Conservation (phyloP, 352 stramenopile genomes). For the Phytophthora quininea region DNA sequence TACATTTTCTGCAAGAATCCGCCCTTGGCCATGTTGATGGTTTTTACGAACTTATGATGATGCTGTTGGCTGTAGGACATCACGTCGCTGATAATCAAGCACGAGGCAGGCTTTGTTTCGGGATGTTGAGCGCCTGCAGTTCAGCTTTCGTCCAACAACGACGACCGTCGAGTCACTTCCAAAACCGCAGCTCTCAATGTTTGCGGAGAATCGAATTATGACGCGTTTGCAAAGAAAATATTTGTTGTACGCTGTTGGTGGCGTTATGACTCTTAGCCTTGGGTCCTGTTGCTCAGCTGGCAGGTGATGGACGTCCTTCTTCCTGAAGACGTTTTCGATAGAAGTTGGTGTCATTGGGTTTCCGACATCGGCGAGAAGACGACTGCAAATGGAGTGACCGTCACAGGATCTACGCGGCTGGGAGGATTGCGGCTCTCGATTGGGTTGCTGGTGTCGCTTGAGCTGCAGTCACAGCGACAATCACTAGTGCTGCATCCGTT, state of each 20-base stretch:
- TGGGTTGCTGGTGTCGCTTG: background rate
- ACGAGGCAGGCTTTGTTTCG: background rate
- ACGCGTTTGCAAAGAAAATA: too few relatives aligned
- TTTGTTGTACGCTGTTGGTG: too few relatives aligned
- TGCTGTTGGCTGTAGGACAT: background rate
- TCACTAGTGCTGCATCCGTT: background rate
- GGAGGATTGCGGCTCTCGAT: background rate
- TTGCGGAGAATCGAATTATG: too few relatives aligned
- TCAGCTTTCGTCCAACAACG: background rate
- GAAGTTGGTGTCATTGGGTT: background rate
- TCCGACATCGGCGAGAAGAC: background rate
- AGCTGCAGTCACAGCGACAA: background rate
- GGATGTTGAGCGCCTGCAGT: background rate
- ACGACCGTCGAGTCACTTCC: background rate
- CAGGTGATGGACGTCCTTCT: background rate
- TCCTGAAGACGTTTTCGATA: background rate
- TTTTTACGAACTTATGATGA: background rate
- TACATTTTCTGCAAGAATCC: constrained; percentile 1
- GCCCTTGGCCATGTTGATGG: background rate
- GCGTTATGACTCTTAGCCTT: too few relatives aligned
- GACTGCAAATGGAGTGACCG: background rate
- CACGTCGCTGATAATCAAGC: background rate
- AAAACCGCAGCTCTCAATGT: too few relatives aligned
- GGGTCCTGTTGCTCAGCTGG: background rate
- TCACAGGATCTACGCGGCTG: background rate